Percentiles rank a stretch among this genome's conserved stretches.
phyloP scores from a whole-genome alignment of 441 rosid species.

The Adansonia rubrostipa region DNA sequence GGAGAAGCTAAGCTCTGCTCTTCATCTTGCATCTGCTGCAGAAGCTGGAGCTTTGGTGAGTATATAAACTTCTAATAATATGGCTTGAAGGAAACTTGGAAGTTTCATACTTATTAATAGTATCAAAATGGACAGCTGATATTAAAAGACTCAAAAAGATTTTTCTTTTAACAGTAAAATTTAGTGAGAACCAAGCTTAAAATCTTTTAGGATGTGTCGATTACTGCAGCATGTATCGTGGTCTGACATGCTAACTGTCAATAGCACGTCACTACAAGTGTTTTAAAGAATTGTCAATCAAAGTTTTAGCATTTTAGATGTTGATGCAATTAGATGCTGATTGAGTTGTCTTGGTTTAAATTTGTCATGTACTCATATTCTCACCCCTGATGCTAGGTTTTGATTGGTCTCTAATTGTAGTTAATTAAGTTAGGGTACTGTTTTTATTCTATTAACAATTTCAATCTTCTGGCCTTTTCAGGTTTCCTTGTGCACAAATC shows the following conservation, averaged over 20 bases:
- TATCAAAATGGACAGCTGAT: background rate
- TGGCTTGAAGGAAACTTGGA: slow-evolving; percentile 20
- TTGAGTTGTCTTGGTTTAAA: slow-evolving; percentile 11
- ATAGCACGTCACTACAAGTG: background rate
- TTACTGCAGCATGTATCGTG: background rate
- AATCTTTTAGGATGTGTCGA: background rate
- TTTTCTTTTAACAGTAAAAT: background rate
- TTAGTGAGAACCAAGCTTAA: background rate
- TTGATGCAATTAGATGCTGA: background rate
- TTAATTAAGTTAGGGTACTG: background rate
- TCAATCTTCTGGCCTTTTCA: slow-evolving; percentile 36
- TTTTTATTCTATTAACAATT: slow-evolving; percentile 20
- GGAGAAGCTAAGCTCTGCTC: slow-evolving; percentile 62
- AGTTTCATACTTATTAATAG: background rate
- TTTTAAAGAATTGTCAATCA: background rate
- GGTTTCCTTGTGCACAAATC: slow-evolving; percentile 95
- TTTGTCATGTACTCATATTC: background rate
- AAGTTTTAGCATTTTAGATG: background rate
- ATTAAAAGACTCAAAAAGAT: background rate
- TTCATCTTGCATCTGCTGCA: slow-evolving; percentile 93
- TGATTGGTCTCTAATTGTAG: background rate
- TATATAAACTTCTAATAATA: slow-evolving; percentile 28
- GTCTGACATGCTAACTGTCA: background rate
- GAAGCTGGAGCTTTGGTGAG: slow-evolving; percentile 96
- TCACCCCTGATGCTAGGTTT: background rate